These are phyloP conservation scores for Herpomyces periplanetae DNA, from an alignment of 2,329 filamentous ascomycete genomes.

Conservation along the genomic window DNA sequence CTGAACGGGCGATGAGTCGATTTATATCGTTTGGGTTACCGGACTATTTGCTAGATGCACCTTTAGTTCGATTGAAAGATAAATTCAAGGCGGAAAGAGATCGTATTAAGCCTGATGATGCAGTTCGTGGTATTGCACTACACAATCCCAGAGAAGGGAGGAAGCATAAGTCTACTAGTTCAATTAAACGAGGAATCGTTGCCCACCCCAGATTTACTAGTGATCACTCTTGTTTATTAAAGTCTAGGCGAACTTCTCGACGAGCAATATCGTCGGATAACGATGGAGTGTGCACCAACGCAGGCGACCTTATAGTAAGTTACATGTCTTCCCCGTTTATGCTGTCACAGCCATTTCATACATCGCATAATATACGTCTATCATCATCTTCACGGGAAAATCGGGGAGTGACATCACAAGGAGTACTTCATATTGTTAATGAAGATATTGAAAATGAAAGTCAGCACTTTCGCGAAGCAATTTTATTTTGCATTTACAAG, in stretches of 20 bases:
- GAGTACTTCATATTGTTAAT: too few species aligned
- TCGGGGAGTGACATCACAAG: too few species aligned
- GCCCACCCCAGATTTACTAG: conserved; percentile 20
- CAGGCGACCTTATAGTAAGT: too few species aligned
- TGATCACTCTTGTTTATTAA: conserved; percentile 8
- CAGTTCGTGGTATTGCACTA: conserved; percentile 64
- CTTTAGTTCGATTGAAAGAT: conserved; percentile 48
- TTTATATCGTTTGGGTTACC: conserved; percentile 71
- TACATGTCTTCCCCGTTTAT: too few species aligned
- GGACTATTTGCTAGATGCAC: conserved; percentile 49
- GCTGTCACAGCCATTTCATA: too few species aligned
- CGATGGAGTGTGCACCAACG: too few species aligned
- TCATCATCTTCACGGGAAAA: too few species aligned
- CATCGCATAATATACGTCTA: too few species aligned
- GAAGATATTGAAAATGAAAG: conserved; percentile 65
- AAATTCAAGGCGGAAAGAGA: conserved; percentile 64
- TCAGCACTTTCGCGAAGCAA: conserved; percentile 46
- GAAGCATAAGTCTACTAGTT: conserved; percentile 28
- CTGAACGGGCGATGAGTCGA: conserved; percentile 68
- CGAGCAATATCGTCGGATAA: too few species aligned
- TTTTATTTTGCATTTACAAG: conserved; percentile 82
- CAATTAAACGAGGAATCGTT: conserved; percentile 36
- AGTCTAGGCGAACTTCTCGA: conserved; percentile 2
- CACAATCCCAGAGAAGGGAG: conserved; percentile 33
- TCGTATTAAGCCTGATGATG: conserved; percentile 36